Evolutionary conservation across 2,329 filamentous ascomycete genomes (phyloP).

Genomic region (Colletotrichum falcatum): DNA sequence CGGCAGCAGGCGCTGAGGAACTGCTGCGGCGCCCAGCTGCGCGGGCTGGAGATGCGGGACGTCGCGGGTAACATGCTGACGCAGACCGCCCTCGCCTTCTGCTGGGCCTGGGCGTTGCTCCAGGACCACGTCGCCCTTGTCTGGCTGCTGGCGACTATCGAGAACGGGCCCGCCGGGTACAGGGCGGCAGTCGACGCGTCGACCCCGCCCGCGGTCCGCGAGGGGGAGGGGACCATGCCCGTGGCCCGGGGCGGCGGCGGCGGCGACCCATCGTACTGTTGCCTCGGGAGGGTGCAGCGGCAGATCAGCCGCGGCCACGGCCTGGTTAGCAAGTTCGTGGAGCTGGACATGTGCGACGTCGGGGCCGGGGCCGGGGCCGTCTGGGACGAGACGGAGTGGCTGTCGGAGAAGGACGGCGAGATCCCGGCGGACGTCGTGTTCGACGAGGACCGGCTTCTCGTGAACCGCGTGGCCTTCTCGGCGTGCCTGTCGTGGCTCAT

Average conservation of each 20-base stretch:
- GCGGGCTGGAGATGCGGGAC: slow-evolving; percentile 22
- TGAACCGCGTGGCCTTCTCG: slow-evolving; percentile 34
- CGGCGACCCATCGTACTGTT: neutral
- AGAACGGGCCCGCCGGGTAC: slow-evolving; percentile 5
- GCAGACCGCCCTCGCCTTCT: slow-evolving; percentile 31
- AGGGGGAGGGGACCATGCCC: slow-evolving; percentile 27
- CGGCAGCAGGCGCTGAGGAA: slow-evolving; percentile 38
- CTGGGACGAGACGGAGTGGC: slow-evolving; percentile 33
- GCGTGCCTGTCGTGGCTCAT: slow-evolving; percentile 35
- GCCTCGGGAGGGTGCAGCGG: slow-evolving; percentile 25
- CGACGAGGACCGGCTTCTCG: slow-evolving; percentile 19
- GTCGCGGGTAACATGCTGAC: slow-evolving; percentile 27
- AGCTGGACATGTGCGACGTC: slow-evolving; percentile 27
- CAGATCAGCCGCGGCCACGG: slow-evolving; percentile 29
- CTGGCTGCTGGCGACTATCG: slow-evolving; percentile 21
- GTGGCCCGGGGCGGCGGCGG: neutral
- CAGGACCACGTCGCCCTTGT: slow-evolving; percentile 21
- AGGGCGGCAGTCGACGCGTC: slow-evolving; percentile 4
- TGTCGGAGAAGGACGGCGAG: slow-evolving; percentile 30
- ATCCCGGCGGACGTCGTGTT: slow-evolving; percentile 22
- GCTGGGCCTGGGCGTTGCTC: slow-evolving; percentile 29
- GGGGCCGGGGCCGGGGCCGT: neutral
- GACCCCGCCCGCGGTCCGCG: slow-evolving; percentile 16
- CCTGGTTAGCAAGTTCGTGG: slow-evolving; percentile 24
- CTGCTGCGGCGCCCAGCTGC: slow-evolving; percentile 24